Evolutionary conservation across 495 filamentous ascomycete genomes (phyloP), one percentile per base, ranked within the genome.

Genomic region (Clavariopsis aquatica): DNA sequence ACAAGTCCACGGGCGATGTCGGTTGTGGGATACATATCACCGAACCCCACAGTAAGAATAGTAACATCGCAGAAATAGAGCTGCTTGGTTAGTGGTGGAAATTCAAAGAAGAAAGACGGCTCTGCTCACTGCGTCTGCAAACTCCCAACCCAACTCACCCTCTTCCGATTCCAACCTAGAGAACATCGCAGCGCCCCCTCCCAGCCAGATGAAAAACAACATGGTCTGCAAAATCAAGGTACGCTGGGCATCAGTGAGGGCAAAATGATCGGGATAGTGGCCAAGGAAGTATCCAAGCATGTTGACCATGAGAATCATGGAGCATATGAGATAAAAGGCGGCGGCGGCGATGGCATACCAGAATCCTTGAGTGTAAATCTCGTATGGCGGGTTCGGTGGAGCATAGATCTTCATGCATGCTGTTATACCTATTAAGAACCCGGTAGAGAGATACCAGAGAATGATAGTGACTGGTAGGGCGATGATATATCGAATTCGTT

Each of bases 231-330:
- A 64, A 58, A 88, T 88, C 60, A 88, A 69, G 19, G 83, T 88
- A 1, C 85, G 79, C 77, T 91, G 89, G 41, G 88, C 83, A 61
- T 91, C 87, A 15, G 88, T 87, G 15, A 93, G 78, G 10, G 83
- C 78, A 67, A 92, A 92, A 69, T 87, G 84, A 65, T 89, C 86
- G 0, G 88, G 87, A 70, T 93, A 93, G 64, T 89, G 87, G 1
- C 89, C 89, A 1, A 89, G 75, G 63, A 90, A 84, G 68, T 90
- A 91, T 3, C 89, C 89, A 23, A 90, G 73, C 85, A 93, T 89
- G 66, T 93, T 93, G 61, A 91, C 73, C 81, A 89, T 86, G 2
- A 93, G 71, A 6, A 89, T 78, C 68, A 83, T 73, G 26, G 82
- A 83, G 43, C 87, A 83, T 10, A 89, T 64, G 13, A 89, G 76